Evolutionary conservation across 129 eudicot genomes (phyloP).

Genomic region (Flaveria trinervia): DNA sequence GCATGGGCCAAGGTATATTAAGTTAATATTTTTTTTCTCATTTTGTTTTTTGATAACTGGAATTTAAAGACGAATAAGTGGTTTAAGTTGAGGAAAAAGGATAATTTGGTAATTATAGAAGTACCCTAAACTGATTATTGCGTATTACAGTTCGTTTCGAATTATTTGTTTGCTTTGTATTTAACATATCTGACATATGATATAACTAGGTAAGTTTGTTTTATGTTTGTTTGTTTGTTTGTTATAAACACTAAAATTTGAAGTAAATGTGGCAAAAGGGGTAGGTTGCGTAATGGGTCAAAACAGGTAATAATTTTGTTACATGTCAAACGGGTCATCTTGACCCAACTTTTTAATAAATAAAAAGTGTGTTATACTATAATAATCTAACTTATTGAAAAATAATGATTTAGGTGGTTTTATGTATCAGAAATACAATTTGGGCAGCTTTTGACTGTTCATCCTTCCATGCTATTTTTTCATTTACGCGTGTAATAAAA

Average conservation of each 20-base stretch:
- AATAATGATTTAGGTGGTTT: not conserved
- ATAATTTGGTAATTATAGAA: not conserved
- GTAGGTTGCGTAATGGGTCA: too few species aligned
- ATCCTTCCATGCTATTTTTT: not conserved
- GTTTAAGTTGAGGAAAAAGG: not conserved
- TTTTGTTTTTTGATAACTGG: not conserved
- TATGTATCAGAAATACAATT: not conserved
- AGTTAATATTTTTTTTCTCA: not conserved
- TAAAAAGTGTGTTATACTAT: too few species aligned
- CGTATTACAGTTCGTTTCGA: not conserved
- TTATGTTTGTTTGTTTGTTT: too few species aligned
- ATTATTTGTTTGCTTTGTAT: not conserved
- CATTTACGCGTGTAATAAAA: not conserved
- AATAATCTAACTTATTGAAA: too few species aligned
- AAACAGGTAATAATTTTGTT: not conserved
- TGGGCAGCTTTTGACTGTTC: too few species aligned
- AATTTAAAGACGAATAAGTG: not conserved
- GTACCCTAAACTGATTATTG: not conserved
- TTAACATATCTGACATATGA: not conserved
- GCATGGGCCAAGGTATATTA: conserved; percentile 88
- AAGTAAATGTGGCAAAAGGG: too few species aligned
- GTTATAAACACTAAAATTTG: too few species aligned
- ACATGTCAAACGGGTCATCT: not conserved
- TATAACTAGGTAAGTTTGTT: too few species aligned
- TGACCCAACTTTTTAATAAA: not conserved